Evolutionary conservation across 2,329 filamentous ascomycete genomes (phyloP).

Genomic region (Trichoderma oligosporum): DNA sequence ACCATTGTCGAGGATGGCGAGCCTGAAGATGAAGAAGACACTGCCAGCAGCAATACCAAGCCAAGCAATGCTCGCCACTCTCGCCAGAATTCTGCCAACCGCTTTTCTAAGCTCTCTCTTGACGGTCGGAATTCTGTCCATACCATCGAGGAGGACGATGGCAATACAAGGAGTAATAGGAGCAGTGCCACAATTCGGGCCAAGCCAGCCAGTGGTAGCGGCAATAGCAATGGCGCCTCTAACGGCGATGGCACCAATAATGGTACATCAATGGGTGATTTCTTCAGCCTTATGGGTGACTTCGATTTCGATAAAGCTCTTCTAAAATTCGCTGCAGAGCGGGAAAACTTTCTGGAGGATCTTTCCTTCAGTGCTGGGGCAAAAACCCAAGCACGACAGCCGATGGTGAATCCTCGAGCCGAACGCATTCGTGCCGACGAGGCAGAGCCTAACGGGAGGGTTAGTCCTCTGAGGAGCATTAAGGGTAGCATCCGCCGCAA

Average conservation of each 20-base stretch:
- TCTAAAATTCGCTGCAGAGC: constrained; percentile 90
- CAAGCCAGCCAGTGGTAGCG: constrained; percentile 30
- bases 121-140: constrained; percentile 51
- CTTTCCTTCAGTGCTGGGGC: constrained; percentile 83
- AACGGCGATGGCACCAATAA: constrained; percentile 24
- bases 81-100: constrained; percentile 57
- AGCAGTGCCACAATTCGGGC: constrained; percentile 63
- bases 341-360: constrained; percentile 90
- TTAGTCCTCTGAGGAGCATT: constrained; percentile 56
- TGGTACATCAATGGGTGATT: constrained; percentile 28
- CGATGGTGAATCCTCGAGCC: constrained; percentile 73
- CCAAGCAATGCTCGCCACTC: constrained; percentile 50
- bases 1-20: constrained; percentile 63
- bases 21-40: constrained; percentile 55
- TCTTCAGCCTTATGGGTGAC: constrained; percentile 48
- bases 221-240: constrained; percentile 26
- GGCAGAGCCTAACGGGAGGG: constrained; percentile 46
- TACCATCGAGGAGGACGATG: constrained; percentile 56
- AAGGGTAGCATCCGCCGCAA: constrained; percentile 87
- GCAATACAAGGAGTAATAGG: constrained; percentile 58
- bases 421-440: constrained; percentile 81
- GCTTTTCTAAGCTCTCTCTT: constrained; percentile 52
- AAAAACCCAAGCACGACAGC: constrained; percentile 64
- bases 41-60: constrained; percentile 31
- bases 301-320: constrained; percentile 93